These are phyloP conservation scores for Wickerhamiella kurtzmanii DNA, from an alignment of 805 yeast genomes.

Conservation along the genomic window DNA sequence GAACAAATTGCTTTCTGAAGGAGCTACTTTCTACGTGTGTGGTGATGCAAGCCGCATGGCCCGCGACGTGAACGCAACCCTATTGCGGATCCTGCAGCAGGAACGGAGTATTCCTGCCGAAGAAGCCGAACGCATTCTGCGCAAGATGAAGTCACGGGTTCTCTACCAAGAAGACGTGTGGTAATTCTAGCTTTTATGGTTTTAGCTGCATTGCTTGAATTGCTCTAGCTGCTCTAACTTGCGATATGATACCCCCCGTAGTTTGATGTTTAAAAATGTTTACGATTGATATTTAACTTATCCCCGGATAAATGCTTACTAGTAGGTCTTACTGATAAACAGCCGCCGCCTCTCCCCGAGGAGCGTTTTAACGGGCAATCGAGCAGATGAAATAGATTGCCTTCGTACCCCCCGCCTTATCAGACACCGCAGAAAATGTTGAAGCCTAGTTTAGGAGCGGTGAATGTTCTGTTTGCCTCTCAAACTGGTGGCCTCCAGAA, in stretches of 20 bases:
- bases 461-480: slow-evolving; percentile 60
- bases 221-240: not conserved
- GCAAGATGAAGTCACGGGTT: slow-evolving; percentile 67
- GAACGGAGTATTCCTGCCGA: slow-evolving; percentile 51
- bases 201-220: not conserved
- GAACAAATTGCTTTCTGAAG: slow-evolving; percentile 41
- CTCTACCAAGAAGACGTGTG: slow-evolving; percentile 96
- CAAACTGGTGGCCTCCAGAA: slow-evolving; percentile 89
- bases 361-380: too few relatives aligned
- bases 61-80: slow-evolving; percentile 68
- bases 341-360: too few relatives aligned
- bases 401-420: too few relatives aligned
- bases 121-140: slow-evolving; percentile 63
- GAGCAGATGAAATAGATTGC: too few relatives aligned
- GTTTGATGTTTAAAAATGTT: too few relatives aligned
- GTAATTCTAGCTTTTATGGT: slow-evolving; percentile 31
- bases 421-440: not conserved
- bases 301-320: too few relatives aligned
- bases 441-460: slow-evolving; percentile 23
- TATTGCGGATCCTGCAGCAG: slow-evolving; percentile 47
- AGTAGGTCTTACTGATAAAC: too few relatives aligned
- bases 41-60: slow-evolving; percentile 97
- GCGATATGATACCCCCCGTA: not conserved
- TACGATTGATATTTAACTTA: too few relatives aligned
- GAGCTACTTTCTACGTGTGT: slow-evolving; percentile 88